Evolutionary conservation across 352 stramenopile species (phyloP).

Genomic region (Hyaloperonospora brassicae): DNA sequence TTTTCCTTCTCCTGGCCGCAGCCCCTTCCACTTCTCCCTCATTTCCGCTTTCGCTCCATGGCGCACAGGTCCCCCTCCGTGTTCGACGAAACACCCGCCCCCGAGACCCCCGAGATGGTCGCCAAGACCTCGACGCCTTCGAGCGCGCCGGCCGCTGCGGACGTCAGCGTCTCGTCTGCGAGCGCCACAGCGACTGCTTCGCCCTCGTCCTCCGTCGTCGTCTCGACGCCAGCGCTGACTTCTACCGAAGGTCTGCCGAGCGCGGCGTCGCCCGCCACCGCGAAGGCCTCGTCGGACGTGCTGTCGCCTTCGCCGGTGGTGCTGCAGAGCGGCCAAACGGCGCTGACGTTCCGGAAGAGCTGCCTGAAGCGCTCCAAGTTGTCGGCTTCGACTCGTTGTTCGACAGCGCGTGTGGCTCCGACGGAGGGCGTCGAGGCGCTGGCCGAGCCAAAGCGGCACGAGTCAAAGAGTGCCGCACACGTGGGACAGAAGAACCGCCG

Average conservation of each 20-base stretch:
- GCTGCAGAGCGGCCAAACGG: slow-evolving; percentile 45
- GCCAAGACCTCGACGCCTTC: slow-evolving; percentile 30
- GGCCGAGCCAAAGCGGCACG: neutral
- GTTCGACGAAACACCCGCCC: slow-evolving; percentile 43
- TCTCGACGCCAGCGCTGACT: slow-evolving; percentile 12
- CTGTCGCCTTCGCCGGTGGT: slow-evolving; percentile 17
- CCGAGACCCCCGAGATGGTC: slow-evolving; percentile 28
- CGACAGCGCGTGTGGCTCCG: slow-evolving; percentile 11
- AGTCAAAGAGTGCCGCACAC: slow-evolving; percentile 7
- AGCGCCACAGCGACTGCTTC: slow-evolving; percentile 23
- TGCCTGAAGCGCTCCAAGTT: slow-evolving; percentile 66
- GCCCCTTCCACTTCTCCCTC: slow-evolving; percentile 8
- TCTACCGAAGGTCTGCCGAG: slow-evolving; percentile 20
- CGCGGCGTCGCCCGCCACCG: slow-evolving; percentile 14
- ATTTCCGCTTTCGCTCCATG: slow-evolving; percentile 43
- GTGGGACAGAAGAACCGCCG: slow-evolving; percentile 82
- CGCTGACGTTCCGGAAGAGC: slow-evolving; percentile 53
- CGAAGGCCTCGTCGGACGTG: slow-evolving; percentile 6
- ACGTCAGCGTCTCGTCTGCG: slow-evolving; percentile 27
- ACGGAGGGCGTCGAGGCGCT: neutral
- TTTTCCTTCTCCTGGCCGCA: slow-evolving; percentile 15
- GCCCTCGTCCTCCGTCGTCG: slow-evolving; percentile 22
- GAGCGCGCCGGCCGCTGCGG: slow-evolving; percentile 13
- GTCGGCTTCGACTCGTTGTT: slow-evolving; percentile 32
- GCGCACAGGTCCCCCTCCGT: slow-evolving; percentile 52